Percentiles rank a stretch among this genome's conserved stretches.
Conservation (phyloP, 2,329 filamentous ascomycete genomes). For the Lasiodiplodia hormozganensis region DNA sequence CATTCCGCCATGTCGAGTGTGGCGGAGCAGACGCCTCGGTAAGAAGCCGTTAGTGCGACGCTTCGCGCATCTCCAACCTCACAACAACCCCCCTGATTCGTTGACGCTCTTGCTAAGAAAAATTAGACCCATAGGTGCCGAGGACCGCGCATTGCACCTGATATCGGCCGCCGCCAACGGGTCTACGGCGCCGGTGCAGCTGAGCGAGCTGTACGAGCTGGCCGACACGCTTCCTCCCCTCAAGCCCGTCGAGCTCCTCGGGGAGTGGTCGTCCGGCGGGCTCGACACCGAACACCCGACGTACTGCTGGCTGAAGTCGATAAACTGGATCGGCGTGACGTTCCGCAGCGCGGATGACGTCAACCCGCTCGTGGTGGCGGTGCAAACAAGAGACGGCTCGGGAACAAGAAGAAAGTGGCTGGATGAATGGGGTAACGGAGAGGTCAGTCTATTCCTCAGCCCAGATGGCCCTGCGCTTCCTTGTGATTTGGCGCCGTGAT, state of each 20-base stretch:
- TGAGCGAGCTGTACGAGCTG: conserved; percentile 27
- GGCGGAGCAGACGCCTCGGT: no score
- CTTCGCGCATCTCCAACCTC: no score
- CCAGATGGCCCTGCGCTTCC: no score
- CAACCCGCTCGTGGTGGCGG: conserved; percentile 39
- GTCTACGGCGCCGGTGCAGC: no score
- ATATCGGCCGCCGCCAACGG: no score
- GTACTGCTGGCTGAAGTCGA: conserved; percentile 33
- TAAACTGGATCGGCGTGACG: conserved; percentile 44
- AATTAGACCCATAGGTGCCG: no score
- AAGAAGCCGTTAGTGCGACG: background rate
- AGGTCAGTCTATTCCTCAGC: background rate
- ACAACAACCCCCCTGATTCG: no score
- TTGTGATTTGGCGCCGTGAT: no score
- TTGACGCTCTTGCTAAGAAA: no score
- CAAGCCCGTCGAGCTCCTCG: conserved; percentile 32
- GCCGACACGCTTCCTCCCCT: conserved; percentile 8
- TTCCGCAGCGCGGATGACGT: conserved; percentile 41
- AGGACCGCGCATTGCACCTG: no score
- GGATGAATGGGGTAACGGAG: conserved; percentile 2
- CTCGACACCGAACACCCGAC: conserved; percentile 39
- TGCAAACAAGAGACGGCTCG: background rate
- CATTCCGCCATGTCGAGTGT: no score
- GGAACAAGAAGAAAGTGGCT: background rate
- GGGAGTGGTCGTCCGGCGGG: conserved; percentile 40